These are phyloP conservation scores for Starmerella ratchasimensis DNA, from an alignment of 805 yeast species.

Conservation along the genomic window DNA sequence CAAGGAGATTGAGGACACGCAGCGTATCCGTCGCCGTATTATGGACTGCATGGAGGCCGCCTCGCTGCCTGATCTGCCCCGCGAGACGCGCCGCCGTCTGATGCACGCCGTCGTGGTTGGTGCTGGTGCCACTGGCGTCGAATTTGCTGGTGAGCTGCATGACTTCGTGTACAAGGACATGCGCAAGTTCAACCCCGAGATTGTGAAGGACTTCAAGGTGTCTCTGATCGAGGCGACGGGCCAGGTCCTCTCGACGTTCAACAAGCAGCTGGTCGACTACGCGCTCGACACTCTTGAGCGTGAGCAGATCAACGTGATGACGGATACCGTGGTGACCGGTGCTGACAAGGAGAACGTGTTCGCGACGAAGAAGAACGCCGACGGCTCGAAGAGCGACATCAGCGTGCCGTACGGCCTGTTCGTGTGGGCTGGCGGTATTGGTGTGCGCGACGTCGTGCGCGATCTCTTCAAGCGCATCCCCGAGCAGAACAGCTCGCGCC, in stretches of 20 bases:
- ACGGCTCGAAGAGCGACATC: slow-evolving; percentile 47
- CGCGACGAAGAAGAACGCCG: slow-evolving; percentile 53
- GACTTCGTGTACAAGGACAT: slow-evolving; percentile 89
- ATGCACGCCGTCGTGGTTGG: slow-evolving; percentile 85
- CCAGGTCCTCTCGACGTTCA: slow-evolving; percentile 47
- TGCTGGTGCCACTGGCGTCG: slow-evolving; percentile 99
- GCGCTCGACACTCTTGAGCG: slow-evolving; percentile 63
- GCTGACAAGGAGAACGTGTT: slow-evolving; percentile 59
- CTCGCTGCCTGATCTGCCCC: slow-evolving; percentile 49
- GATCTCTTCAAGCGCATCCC: slow-evolving; percentile 55
- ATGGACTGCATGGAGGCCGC: slow-evolving; percentile 88
- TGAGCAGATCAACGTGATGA: slow-evolving; percentile 57
- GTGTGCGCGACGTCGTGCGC: slow-evolving; percentile 62
- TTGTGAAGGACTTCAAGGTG: slow-evolving; percentile 69
- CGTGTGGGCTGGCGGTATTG: slow-evolving; percentile 97
- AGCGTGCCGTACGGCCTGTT: slow-evolving; percentile 81
- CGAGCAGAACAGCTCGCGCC: slow-evolving; percentile 53
- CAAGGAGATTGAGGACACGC: slow-evolving; percentile 82
- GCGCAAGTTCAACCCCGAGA: slow-evolving; percentile 74
- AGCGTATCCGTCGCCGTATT: slow-evolving; percentile 63
- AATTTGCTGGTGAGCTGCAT: slow-evolving; percentile 90
- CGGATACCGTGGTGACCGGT: slow-evolving; percentile 78
- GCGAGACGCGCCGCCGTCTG: slow-evolving; percentile 70
- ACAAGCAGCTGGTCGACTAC: slow-evolving; percentile 39
- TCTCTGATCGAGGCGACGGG: slow-evolving; percentile 85